These are phyloP conservation scores for Rosa hybrid DNA, from an alignment of 331 rosid genomes.

Conservation along the genomic window DNA sequence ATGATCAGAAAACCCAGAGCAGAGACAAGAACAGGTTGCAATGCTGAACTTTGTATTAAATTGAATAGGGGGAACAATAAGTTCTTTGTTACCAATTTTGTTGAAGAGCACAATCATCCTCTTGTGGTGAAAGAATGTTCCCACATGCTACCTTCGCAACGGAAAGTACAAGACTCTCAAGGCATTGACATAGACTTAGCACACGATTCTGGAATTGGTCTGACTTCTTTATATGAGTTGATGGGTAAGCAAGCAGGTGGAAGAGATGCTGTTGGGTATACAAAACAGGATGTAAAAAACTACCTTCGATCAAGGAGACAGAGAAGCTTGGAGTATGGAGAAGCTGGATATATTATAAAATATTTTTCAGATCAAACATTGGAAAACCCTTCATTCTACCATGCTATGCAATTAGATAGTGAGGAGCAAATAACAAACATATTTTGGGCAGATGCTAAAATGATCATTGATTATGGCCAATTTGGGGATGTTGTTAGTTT, in stretches of 20 bases:
- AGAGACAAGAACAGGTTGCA: not conserved
- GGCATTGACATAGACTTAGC: not conserved
- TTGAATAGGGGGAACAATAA: not conserved
- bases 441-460: not conserved
- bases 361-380: not conserved
- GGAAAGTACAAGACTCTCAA: not conserved
- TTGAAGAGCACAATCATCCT: not conserved
- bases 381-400: not conserved
- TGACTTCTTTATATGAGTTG: not conserved
- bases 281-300: not conserved
- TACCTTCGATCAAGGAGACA: not conserved
- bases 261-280: not conserved
- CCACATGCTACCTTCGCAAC: not conserved
- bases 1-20: not conserved
- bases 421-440: not conserved
- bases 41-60: not conserved
- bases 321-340: not conserved
- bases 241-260: not conserved
- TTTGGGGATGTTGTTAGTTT: not conserved
- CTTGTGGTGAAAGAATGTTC: not conserved
- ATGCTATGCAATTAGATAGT: not conserved
- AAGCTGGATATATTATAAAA: too few species aligned
- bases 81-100: not conserved
- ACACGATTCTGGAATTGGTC: not conserved
- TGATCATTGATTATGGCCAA: not conserved